These are phyloP conservation scores for Alopecurus myosuroides DNA, from an alignment of 176 grass and related monocot species.

Conservation along the genomic window DNA sequence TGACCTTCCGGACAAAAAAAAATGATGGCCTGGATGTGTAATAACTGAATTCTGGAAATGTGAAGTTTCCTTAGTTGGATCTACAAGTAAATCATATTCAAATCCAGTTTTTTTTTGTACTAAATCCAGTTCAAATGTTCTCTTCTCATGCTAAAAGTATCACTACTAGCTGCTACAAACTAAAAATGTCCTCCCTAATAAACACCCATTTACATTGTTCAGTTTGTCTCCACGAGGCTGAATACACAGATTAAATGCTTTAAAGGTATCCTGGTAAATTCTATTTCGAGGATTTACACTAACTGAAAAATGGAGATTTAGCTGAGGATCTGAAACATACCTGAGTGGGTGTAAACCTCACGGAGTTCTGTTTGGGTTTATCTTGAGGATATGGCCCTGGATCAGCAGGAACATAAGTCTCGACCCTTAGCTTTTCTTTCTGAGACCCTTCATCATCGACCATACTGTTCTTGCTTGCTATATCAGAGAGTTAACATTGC, in stretches of 20 bases:
- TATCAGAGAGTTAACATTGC: slow-evolving; percentile 45
- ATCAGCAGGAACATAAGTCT: slow-evolving; percentile 82
- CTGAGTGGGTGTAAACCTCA: slow-evolving; percentile 96
- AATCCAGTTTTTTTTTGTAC: not conserved
- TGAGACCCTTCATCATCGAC: slow-evolving; percentile 31
- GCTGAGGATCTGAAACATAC: slow-evolving; percentile 38
- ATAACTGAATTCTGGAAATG: not conserved
- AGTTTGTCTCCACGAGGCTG: not conserved
- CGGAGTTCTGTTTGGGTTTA: slow-evolving; percentile 93
- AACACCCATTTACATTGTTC: not conserved
- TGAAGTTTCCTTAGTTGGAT: not conserved
- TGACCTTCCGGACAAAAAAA: not conserved
- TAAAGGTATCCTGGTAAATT: not conserved
- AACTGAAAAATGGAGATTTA: slow-evolving; percentile 6
- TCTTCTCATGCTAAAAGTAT: not conserved
- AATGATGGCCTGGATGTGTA: not conserved
- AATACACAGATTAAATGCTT: slow-evolving; percentile 5
- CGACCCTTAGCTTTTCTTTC: slow-evolving; percentile 75
- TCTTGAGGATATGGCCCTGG: slow-evolving; percentile 98
- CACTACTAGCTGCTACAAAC: not conserved
- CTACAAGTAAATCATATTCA: not conserved
- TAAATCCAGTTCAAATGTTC: not conserved
- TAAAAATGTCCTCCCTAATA: not conserved
- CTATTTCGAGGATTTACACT: not conserved
- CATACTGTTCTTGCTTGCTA: slow-evolving; percentile 19